These are phyloP conservation scores for Penicillium sp. DNA, from an alignment of 2,329 filamentous ascomycete genomes.

Conservation along the genomic window DNA sequence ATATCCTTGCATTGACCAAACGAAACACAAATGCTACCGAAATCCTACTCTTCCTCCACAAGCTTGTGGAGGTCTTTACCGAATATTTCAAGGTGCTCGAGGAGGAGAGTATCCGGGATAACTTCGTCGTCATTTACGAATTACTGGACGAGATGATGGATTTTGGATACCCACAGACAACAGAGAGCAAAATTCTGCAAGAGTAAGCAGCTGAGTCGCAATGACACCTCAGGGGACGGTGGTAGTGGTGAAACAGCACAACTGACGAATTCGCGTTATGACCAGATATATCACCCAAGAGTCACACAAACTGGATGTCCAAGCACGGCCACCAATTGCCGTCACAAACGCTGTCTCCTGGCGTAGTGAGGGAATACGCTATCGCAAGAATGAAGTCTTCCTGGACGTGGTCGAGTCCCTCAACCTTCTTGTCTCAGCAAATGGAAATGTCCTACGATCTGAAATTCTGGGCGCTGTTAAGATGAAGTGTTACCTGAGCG, in stretches of 20 bases:
- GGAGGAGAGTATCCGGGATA: slow-evolving; percentile 97
- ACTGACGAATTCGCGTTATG: slow-evolving; percentile 1
- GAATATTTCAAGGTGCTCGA: slow-evolving; percentile 99
- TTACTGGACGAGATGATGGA: slow-evolving; percentile 99
- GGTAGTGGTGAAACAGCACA: neutral
- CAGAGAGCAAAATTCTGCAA: slow-evolving; percentile 96
- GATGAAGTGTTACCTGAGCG: slow-evolving; percentile 99
- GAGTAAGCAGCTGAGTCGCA: slow-evolving; percentile 54
- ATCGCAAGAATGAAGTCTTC: slow-evolving; percentile 99
- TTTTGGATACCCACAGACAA: slow-evolving; percentile 98
- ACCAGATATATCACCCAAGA: slow-evolving; percentile 90
- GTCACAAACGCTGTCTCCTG: slow-evolving; percentile 98
- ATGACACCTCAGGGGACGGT: neutral
- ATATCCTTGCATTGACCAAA: slow-evolving; percentile 95
- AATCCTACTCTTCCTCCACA: slow-evolving; percentile 96
- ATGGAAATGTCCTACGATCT: slow-evolving; percentile 90
- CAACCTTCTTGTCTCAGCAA: slow-evolving; percentile 90
- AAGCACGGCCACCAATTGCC: slow-evolving; percentile 92
- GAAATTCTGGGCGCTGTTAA: slow-evolving; percentile 97
- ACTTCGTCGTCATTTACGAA: slow-evolving; percentile 99
- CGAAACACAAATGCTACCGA: slow-evolving; percentile 98
- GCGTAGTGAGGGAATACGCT: slow-evolving; percentile 96
- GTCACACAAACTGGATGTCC: slow-evolving; percentile 96
- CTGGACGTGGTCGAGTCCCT: slow-evolving; percentile 95
- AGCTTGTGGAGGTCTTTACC: slow-evolving; percentile 97